phyloP scores from a whole-genome alignment of 768 basidiomycete species.

The Thelephora aurantiotincta region DNA sequence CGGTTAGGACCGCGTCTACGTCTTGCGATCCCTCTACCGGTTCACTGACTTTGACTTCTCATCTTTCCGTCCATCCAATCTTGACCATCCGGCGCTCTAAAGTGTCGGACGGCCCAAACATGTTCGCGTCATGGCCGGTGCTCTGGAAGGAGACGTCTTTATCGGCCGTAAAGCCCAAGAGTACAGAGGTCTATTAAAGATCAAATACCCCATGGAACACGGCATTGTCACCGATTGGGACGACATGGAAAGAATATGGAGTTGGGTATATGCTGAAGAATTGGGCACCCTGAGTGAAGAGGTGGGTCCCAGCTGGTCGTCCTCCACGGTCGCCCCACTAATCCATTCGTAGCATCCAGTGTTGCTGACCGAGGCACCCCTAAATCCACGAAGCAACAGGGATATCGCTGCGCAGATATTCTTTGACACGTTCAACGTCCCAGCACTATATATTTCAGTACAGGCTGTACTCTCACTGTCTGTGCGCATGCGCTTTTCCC shows the following conservation, averaged over 20 bases:
- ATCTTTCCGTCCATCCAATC: neutral
- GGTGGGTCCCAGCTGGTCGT: constrained; percentile 33
- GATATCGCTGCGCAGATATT: constrained; percentile 97
- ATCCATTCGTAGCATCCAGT: constrained; percentile 71
- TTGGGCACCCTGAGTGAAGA: constrained; percentile 93
- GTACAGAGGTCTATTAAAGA: constrained; percentile 87
- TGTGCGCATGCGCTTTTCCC: constrained; percentile 16
- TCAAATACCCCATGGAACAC: constrained; percentile 99
- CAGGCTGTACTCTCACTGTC: constrained; percentile 95
- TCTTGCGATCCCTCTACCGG: neutral
- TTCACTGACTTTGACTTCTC: constrained; percentile 5
- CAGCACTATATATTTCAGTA: constrained; percentile 90
- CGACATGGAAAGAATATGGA: constrained; percentile 99
- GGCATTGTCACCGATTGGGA: constrained; percentile 99
- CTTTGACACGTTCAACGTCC: constrained; percentile 99
- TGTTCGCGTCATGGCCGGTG: constrained; percentile 94
- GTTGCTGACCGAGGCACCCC: constrained; percentile 89
- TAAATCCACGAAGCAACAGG: constrained; percentile 93
- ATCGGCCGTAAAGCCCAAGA: constrained; percentile 95
- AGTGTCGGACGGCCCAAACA: constrained; percentile 97
- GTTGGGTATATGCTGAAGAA: constrained; percentile 93
- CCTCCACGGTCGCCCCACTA: neutral
- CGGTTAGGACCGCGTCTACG: constrained; percentile 17
- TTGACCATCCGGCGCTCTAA: constrained; percentile 1
- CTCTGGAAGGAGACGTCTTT: constrained; percentile 90